Evolutionary conservation across 805 yeast genomes (phyloP), one percentile per base, ranked within the genome.

Genomic region (Yamadazyma scolyti): DNA sequence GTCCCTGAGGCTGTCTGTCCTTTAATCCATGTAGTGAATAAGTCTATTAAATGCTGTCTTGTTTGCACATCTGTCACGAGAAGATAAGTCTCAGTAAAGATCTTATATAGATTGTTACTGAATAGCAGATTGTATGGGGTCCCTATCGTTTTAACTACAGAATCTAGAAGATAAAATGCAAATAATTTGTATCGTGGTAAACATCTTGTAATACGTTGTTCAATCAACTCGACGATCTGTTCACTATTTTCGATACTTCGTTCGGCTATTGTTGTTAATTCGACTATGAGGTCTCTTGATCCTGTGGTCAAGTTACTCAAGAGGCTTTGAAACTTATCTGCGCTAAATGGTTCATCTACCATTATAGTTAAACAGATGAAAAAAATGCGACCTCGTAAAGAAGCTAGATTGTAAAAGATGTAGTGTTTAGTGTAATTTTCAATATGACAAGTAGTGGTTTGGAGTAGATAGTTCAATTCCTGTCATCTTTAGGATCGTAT

Each of bases 121-220:
- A 65, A 64, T 29, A 64, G 42, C 27, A 61, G 36, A 38, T 62
- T 62, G 47, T 62, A 65, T 6, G 72, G 72, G 34, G 57, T 64
- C 10, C 72, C 71, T 18, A 65, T 51, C 43, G 58, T 63, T 36
- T 65, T 65, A 44, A 63, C 52, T 16, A 65, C 61, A 21, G 67
- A 61, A 43, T 65, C 72, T 48, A 65, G 39, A 27, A 65, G 44
- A 40, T 65, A 65, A 29, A 66, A 52, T 13, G 58, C 39, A 39
- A 39, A 56, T 13, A 61, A 48, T 37, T 60, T 60, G 43, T 63
- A 56, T 36, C 58, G 60, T 10, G 71, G 71, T 18, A 62, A 42
- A 31, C 63, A 56, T 33, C 52, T 58, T 30, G 44, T 47, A 31
- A 65, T 58, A 24, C 70, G 46, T 20, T 50, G 52, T 34, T 62